These are phyloP conservation scores for Cutaneotrichosporon spelunceum DNA, from an alignment of 1,284 basidiomycete species.

Conservation along the genomic window DNA sequence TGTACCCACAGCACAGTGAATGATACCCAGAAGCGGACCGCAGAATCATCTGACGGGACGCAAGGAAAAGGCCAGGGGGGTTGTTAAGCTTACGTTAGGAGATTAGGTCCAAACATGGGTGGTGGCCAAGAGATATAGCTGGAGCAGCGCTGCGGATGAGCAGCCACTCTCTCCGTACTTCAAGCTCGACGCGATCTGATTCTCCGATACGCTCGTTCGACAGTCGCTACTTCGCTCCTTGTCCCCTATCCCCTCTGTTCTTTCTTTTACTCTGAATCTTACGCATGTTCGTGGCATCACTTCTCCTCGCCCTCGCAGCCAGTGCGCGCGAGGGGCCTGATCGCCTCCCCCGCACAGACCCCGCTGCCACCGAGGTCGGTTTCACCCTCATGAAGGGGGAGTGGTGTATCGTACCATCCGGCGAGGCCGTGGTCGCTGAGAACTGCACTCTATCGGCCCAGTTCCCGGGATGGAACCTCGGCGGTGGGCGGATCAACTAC, in stretches of 20 bases:
- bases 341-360: background rate
- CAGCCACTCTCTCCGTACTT: background rate
- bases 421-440: background rate
- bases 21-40: background rate
- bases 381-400: background rate
- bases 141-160: background rate
- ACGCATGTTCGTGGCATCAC: background rate
- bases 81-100: background rate
- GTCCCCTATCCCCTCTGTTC: background rate
- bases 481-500: background rate
- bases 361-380: background rate
- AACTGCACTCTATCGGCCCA: background rate
- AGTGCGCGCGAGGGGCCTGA: background rate
- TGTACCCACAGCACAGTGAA: too few relatives aligned
- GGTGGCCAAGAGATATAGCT: background rate
- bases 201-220: background rate
- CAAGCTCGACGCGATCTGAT: background rate
- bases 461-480: background rate
- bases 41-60: background rate
- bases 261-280: too few relatives aligned
- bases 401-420: background rate
- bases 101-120: background rate
- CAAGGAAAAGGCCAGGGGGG: background rate
- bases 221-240: background rate
- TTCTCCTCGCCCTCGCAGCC: background rate